Evolutionary conservation across 2,329 filamentous ascomycete species (phyloP), one percentile per base, ranked within the genome.

Genomic region (Ophiognomonia clavigignenti-juglandacearum): DNA sequence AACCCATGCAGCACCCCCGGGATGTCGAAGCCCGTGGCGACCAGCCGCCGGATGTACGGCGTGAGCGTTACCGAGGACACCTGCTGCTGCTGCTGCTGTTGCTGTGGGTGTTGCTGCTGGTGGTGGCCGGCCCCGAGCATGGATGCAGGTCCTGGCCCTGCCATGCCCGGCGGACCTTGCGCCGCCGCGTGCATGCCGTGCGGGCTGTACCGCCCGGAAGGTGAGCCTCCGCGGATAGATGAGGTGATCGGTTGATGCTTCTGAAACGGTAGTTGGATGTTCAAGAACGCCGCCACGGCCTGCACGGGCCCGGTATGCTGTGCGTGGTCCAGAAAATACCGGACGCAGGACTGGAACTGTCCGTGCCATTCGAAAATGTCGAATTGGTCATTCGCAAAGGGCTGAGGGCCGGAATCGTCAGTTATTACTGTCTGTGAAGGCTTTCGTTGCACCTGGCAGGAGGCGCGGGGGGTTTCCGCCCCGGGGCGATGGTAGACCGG

Each of bases 301-400:
- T 96, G 91, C 13, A 96, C 88, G 9, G 85, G 80, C 16, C 76
- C 78, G 54, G 83, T 86, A 64, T 95, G 84, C 64, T 97, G 92
- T 6, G 90, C 89, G 61, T 92, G 83, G 59, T 96, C 88, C 59
- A 97, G 73, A 62, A 97, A 98, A 70, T 92, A 96, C 48, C 82
- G 81, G 56, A 92, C 83, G 67, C 93, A 98, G 55, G 83, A 90
- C 66, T 93, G 85, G 64, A 95, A 95, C 50, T 86, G 85, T 9
- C 88, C 87, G 64, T 95, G 87, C 93, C 93, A 97, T 51, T 90
- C 86, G 63, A 96, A 85, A 54, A 96, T 86, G 65, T 92, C 86
- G 66, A 91, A 84, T 39, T 74, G 67, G 43, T 63, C 61, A 52
- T 73, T 68, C 52, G 70, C 64, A 52, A 75, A 73, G 6, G 70